phyloP scores from a whole-genome alignment of 2,329 filamentous ascomycete genomes.

The Chaetomiaceae sp. region DNA sequence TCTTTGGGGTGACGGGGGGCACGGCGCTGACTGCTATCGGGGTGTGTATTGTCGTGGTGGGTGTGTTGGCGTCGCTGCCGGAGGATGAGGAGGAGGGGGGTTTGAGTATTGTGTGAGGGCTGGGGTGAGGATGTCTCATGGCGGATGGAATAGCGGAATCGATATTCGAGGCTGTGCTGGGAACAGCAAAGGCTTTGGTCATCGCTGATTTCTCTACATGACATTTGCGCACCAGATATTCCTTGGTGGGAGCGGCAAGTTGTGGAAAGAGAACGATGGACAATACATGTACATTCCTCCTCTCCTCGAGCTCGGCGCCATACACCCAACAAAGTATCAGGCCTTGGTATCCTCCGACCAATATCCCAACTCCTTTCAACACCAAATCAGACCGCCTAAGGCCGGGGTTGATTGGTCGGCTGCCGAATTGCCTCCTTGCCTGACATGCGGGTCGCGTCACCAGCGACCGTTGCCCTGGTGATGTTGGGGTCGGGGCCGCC shows the following conservation, averaged over 20 bases:
- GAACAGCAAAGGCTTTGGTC: too few relatives aligned
- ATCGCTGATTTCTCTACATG: too few relatives aligned
- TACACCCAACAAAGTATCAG: neutral
- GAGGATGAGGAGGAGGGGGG: neutral
- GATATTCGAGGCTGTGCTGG: too few relatives aligned
- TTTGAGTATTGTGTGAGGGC: neutral
- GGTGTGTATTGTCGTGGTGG: neutral
- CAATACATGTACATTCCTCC: too few relatives aligned
- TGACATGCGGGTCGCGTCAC: neutral
- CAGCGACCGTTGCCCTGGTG: conserved; percentile 1
- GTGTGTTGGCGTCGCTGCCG: neutral
- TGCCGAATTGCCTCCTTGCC: conserved; percentile 4
- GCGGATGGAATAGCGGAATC: neutral
- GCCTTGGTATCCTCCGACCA: neutral
- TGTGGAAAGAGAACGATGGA: too few relatives aligned
- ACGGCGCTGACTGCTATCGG: neutral
- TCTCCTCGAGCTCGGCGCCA: too few relatives aligned
- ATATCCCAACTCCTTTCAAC: neutral
- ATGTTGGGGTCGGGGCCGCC: conserved; percentile 4
- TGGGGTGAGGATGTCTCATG: neutral
- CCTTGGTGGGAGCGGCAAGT: too few relatives aligned
- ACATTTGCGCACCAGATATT: too few relatives aligned
- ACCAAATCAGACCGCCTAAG: neutral
- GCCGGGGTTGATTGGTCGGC: conserved; percentile 7
- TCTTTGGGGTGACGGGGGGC: neutral